These are phyloP conservation scores for Lentinula guzmanii DNA, from an alignment of 768 basidiomycete genomes.

Conservation along the genomic window DNA sequence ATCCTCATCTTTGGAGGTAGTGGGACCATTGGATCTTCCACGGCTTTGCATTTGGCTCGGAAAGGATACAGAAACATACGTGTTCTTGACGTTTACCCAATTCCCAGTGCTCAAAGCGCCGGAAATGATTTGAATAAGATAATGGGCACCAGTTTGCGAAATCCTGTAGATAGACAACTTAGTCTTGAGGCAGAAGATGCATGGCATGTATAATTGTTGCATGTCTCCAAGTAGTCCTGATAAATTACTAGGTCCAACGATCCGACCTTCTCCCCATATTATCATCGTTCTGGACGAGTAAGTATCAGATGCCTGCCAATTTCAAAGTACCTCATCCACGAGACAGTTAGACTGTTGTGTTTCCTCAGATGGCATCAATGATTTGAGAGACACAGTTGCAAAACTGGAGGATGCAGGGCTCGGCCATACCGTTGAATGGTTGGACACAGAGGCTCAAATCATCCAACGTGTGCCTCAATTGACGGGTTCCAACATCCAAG, in stretches of 20 bases:
- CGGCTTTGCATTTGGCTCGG: neutral
- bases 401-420: constrained; percentile 2
- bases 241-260: neutral
- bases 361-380: neutral
- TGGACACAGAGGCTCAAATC: constrained; percentile 1
- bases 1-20: constrained; percentile 5
- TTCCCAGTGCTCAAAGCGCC: constrained; percentile 1
- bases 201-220: neutral
- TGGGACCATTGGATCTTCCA: constrained; percentile 1
- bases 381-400: neutral
- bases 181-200: neutral
- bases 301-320: neutral
- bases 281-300: constrained; percentile 1
- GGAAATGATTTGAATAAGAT: constrained; percentile 6
- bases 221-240: neutral
- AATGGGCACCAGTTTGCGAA: neutral
- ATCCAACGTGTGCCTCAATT: constrained; percentile 3
- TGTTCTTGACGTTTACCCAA: constrained; percentile 2
- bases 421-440: constrained; percentile 4
- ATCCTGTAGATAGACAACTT: neutral
- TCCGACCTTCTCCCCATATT: constrained; percentile 2
- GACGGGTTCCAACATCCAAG: neutral
- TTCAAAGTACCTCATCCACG: neutral
- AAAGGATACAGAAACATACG: constrained; percentile 2
- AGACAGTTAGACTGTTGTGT: neutral